Conservation (phyloP, 2,329 filamentous ascomycete species). For the Emergomyces africanus region DNA sequence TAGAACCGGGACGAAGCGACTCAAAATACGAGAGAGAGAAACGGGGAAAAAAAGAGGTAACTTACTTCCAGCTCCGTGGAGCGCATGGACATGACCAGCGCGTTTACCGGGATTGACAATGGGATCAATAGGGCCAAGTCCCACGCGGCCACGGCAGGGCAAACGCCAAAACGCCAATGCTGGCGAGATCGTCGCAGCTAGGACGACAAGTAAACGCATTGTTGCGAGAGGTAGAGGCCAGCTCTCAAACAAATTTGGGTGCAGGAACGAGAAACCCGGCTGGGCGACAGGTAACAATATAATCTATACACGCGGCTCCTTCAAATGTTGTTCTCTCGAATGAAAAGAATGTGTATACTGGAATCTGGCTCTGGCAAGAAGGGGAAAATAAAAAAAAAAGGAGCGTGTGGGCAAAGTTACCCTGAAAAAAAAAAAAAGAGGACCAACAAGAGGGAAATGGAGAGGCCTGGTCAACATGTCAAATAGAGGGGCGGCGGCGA, state of each 20-base stretch:
- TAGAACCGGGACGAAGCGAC: neutral
- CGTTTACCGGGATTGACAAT: neutral
- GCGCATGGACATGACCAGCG: neutral
- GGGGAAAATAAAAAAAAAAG: too few species aligned
- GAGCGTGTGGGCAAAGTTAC: neutral
- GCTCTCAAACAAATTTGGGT: neutral
- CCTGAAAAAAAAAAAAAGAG: neutral
- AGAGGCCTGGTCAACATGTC: neutral
- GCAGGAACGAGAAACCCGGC: neutral
- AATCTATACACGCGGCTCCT: neutral
- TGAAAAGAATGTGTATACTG: neutral
- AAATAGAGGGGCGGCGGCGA: neutral
- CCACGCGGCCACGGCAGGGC: neutral
- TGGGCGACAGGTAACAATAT: neutral
- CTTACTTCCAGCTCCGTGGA: neutral
- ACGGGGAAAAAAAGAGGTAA: neutral
- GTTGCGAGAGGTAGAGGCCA: neutral
- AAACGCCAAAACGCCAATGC: neutral
- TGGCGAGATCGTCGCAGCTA: neutral
- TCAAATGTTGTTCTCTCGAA: neutral
- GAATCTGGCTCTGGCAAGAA: neutral
- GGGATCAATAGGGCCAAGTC: neutral
- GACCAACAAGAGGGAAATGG: too few species aligned
- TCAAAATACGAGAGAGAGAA: too few species aligned
- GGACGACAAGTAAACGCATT: neutral